Evolutionary conservation across 345 rosid species (phyloP).

Genomic region (Erysimum cheiranthoides): DNA sequence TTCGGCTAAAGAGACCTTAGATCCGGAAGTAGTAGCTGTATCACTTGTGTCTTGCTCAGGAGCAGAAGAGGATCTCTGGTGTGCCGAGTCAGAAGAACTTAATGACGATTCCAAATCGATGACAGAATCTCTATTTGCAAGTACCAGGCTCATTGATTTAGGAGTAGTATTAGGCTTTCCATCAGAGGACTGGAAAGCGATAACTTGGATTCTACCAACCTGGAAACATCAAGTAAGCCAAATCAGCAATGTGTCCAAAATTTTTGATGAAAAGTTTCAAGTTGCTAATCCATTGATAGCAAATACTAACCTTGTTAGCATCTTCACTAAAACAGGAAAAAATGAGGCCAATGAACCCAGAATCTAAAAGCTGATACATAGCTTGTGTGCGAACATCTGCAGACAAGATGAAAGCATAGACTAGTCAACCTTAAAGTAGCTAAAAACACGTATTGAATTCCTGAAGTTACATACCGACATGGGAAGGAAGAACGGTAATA

Average conservation of each 20-base stretch:
- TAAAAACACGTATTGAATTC: neutral
- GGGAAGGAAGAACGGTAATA: slow-evolving; percentile 97
- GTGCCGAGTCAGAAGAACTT: slow-evolving; percentile 64
- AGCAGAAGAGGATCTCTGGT: slow-evolving; percentile 56
- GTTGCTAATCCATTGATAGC: neutral
- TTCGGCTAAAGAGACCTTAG: slow-evolving; percentile 53
- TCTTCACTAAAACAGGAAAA: slow-evolving; percentile 97
- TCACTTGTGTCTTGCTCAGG: slow-evolving; percentile 74
- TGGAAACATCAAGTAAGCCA: slow-evolving; percentile 44
- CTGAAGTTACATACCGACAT: slow-evolving; percentile 69
- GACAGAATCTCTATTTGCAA: slow-evolving; percentile 59
- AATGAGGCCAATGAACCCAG: slow-evolving; percentile 94
- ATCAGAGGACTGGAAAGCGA: slow-evolving; percentile 96
- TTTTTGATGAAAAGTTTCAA: neutral
- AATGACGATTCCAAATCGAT: slow-evolving; percentile 80
- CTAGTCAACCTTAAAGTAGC: slow-evolving; percentile 10
- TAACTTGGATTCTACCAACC: slow-evolving; percentile 98
- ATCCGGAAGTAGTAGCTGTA: slow-evolving; percentile 54
- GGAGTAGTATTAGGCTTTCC: slow-evolving; percentile 68
- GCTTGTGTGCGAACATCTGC: slow-evolving; percentile 99
- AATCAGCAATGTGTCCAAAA: neutral
- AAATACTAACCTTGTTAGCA: slow-evolving; percentile 67
- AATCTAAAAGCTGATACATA: slow-evolving; percentile 96
- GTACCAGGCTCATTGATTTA: slow-evolving; percentile 57
- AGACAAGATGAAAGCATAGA: neutral